Evolutionary conservation across 768 basidiomycete species (phyloP).

Genomic region (Lenzites betulinus): DNA sequence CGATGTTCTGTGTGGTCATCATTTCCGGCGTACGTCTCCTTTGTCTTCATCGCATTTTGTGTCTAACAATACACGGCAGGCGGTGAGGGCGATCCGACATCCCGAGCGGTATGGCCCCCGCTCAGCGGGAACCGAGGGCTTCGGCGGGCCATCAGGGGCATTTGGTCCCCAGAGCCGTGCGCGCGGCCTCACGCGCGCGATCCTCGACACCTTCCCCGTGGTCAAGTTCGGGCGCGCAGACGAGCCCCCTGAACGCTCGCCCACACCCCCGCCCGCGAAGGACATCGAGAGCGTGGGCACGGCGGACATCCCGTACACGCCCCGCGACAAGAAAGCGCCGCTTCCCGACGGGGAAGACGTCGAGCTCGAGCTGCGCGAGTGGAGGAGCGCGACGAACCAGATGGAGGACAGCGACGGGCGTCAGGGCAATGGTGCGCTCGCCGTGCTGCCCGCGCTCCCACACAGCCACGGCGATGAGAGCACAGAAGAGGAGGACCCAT

Average conservation of each 20-base stretch:
- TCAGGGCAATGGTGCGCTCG: not conserved
- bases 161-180: conserved; percentile 63
- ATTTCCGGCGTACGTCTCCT: conserved; percentile 67
- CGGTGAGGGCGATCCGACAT: conserved; percentile 79
- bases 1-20: conserved; percentile 83
- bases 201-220: conserved; percentile 93
- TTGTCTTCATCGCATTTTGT: conserved; percentile 2
- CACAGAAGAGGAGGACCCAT: conserved; percentile 2
- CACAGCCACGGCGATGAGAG: conserved; percentile 1
- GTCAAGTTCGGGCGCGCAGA: conserved; percentile 70
- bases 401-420: not conserved
- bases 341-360: not conserved
- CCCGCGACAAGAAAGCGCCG: not conserved
- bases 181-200: conserved; percentile 86
- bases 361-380: conserved; percentile 13
- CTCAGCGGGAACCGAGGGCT: conserved; percentile 32
- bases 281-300: conserved; percentile 34
- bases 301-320: not conserved
- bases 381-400: conserved; percentile 3
- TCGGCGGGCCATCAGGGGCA: conserved; percentile 31
- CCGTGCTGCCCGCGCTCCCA: not conserved
- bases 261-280: conserved; percentile 24
- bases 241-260: not conserved
- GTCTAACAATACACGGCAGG: conserved; percentile 40
- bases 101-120: conserved; percentile 92